These are phyloP conservation scores for Glomus cerebriforme DNA, from an alignment of 192 early-diverging fungal species.

Conservation along the genomic window DNA sequence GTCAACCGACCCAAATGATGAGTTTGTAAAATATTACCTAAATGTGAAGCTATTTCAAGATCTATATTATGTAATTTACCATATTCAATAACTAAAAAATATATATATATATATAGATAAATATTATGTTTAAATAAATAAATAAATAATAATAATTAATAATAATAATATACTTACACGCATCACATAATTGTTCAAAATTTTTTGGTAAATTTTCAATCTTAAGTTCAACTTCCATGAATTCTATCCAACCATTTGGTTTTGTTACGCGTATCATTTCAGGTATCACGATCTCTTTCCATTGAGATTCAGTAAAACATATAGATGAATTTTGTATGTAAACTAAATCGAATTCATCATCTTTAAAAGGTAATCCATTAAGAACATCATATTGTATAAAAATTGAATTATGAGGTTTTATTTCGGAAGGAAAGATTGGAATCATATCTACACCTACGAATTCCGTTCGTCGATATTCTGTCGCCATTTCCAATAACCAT, in stretches of 20 bases:
- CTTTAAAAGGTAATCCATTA: conserved; percentile 17
- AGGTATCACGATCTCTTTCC: conserved; percentile 14
- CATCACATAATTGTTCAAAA: neutral
- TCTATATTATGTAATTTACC: neutral
- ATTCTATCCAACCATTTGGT: neutral
- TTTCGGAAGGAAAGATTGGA: conserved; percentile 40
- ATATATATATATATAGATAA: no score
- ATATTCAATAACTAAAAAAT: neutral
- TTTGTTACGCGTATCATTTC: neutral
- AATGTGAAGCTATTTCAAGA: neutral
- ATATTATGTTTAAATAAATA: no score
- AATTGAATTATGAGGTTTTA: conserved; percentile 40
- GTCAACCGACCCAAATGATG: neutral
- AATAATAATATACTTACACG: neutral
- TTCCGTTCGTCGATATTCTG: conserved; percentile 32
- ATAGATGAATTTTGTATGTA: neutral
- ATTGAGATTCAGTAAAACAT: neutral
- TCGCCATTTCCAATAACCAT: conserved; percentile 41
- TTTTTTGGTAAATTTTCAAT: neutral
- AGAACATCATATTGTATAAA: conserved; percentile 38
- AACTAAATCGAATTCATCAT: conserved; percentile 2
- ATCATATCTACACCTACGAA: conserved; percentile 46
- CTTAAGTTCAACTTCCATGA: neutral
- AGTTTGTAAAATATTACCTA: neutral
- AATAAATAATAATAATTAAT: neutral